Conservation (phyloP, 352 stramenopile genomes). For the Pythium chondricola region DNA sequence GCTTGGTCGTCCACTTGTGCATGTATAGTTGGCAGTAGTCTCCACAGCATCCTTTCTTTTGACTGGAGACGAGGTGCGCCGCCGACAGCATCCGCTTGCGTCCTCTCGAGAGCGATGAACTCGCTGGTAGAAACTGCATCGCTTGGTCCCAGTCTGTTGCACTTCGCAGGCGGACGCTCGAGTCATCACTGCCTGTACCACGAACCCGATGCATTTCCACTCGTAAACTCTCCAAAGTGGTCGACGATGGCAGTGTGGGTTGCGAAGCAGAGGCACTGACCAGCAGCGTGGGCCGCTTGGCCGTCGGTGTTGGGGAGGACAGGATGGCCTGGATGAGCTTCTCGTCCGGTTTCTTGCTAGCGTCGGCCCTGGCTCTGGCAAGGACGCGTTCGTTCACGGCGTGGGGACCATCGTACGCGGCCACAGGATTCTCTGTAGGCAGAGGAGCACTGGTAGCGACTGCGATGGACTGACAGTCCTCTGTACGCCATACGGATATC, state of each 20-base stretch:
- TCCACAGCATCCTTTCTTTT: conserved; percentile 63
- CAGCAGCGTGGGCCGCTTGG: conserved; percentile 22
- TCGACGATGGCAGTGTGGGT: conserved; percentile 27
- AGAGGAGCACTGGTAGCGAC: not conserved
- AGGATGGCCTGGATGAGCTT: conserved; percentile 68
- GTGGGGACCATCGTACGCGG: conserved; percentile 44
- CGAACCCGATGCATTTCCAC: too few species aligned
- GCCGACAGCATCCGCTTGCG: conserved; percentile 48
- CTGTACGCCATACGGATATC: conserved; percentile 53
- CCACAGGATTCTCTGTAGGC: not conserved
- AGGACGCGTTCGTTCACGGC: conserved; percentile 60
- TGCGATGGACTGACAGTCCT: conserved; percentile 43
- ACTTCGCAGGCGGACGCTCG: conserved; percentile 15
- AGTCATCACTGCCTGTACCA: not conserved
- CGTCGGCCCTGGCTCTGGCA: conserved; percentile 46
- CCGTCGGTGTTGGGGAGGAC: conserved; percentile 35
- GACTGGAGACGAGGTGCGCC: conserved; percentile 62
- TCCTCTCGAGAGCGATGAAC: conserved; percentile 47
- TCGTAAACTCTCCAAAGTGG: too few species aligned
- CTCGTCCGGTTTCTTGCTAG: conserved; percentile 43
- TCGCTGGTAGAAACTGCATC: conserved; percentile 46
- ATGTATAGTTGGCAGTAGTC: conserved; percentile 59
- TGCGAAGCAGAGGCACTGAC: conserved; percentile 26
- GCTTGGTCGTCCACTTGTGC: conserved; percentile 28
- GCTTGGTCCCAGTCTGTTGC: conserved; percentile 42